phyloP scores from a whole-genome alignment of 2,329 filamentous ascomycete genomes.

The Clonostachys byssicola region DNA sequence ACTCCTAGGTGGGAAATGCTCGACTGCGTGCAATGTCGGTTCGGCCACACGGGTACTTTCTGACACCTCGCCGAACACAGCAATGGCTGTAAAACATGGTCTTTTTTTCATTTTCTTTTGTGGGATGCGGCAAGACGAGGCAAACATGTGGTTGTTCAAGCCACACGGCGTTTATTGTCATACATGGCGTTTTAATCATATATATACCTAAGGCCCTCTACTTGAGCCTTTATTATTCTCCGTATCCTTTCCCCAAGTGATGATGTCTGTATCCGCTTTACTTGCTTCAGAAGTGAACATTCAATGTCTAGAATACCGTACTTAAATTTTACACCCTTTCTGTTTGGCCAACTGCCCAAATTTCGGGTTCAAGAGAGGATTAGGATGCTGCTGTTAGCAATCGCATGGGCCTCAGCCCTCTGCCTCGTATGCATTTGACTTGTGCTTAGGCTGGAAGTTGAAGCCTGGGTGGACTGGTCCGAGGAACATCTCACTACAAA shows the following conservation, averaged over 20 bases:
- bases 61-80: too few relatives aligned
- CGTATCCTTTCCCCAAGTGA: too few relatives aligned
- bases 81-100: too few relatives aligned
- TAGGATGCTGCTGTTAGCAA: neutral
- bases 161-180: neutral
- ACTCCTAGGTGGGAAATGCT: constrained; percentile 30
- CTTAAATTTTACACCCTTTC: neutral
- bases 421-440: constrained; percentile 84
- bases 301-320: neutral
- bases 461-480: constrained; percentile 87
- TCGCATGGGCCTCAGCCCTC: constrained; percentile 46
- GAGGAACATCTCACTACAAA: constrained; percentile 87
- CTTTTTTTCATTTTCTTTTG: constrained; percentile 4
- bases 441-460: constrained; percentile 96
- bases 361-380: too few relatives aligned
- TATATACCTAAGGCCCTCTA: too few relatives aligned
- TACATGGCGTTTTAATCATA: too few relatives aligned
- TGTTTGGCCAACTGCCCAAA: too few relatives aligned
- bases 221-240: too few relatives aligned
- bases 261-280: too few relatives aligned
- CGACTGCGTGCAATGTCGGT: too few relatives aligned
- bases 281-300: too few relatives aligned
- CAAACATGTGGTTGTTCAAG: neutral
- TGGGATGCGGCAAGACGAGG: neutral
- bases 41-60: too few relatives aligned